phyloP scores from a whole-genome alignment of 495 filamentous ascomycete genomes.

The Podospora tetraspora region DNA sequence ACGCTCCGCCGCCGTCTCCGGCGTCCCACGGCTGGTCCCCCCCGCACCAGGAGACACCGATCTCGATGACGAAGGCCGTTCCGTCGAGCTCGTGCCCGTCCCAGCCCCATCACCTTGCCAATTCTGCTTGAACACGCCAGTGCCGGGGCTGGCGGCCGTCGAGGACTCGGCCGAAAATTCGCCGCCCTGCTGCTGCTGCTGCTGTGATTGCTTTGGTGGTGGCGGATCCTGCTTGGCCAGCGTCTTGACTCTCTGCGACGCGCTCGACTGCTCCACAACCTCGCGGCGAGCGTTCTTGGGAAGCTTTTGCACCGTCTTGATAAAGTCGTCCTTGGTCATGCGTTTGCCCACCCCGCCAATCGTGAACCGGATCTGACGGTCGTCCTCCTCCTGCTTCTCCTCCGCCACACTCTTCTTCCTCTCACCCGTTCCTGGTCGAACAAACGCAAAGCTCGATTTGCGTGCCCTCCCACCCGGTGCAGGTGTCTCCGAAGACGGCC shows the following conservation, averaged over 20 bases:
- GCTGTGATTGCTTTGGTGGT: conserved; percentile 15
- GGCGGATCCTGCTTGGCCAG: conserved; percentile 47
- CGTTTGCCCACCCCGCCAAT: conserved; percentile 64
- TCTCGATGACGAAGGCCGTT: conserved; percentile 8
- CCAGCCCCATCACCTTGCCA: conserved; percentile 21
- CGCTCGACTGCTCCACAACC: conserved; percentile 62
- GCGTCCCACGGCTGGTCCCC: conserved; percentile 12
- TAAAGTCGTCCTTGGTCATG: conserved; percentile 90
- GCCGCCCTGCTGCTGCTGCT: conserved; percentile 23
- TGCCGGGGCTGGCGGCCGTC: conserved; percentile 3
- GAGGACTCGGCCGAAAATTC: conserved; percentile 8
- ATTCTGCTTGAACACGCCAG: conserved; percentile 1
- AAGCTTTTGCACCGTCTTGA: conserved; percentile 72
- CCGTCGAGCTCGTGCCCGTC: conserved; percentile 9
- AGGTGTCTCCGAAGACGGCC: conserved; percentile 22
- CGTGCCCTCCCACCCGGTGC: conserved; percentile 6
- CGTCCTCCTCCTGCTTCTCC: conserved; percentile 58
- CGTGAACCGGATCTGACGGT: conserved; percentile 81
- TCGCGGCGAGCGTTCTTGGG: conserved; percentile 71
- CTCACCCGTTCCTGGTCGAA: background rate
- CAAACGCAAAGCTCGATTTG: background rate
- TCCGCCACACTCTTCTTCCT: conserved; percentile 38
- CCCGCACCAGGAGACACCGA: conserved; percentile 13
- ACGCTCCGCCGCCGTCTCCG: conserved; percentile 40
- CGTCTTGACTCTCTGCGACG: conserved; percentile 51